Evolutionary conservation across 1,284 basidiomycete species (phyloP), one percentile per base, ranked within the genome.

Genomic region (Rhodotorula sp.): DNA sequence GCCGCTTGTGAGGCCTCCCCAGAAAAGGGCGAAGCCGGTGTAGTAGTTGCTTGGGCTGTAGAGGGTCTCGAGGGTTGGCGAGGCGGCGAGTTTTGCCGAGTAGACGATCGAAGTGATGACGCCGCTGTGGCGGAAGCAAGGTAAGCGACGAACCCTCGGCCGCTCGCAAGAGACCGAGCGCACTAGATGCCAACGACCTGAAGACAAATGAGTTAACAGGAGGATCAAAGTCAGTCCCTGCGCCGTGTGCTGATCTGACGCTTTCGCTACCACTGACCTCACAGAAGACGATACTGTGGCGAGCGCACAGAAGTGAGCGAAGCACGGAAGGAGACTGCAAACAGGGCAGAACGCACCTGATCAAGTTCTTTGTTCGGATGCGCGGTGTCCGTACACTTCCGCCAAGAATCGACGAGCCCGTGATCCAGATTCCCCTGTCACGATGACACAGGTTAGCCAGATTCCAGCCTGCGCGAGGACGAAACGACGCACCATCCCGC

Each of bases 351-450:
- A 80, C 86, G 68, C 68, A 92, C 94, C 91, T 94, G 78, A 98
- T 97, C 80, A 99, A 82, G 81, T 99, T 99, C 86, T 99, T 99
- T 48, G 95, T 98, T 62, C 90, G 87, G 75, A 99, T 99, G 72
- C 96, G 86, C 17, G 96, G 95, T 58, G 94, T 87, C 52, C 94
- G 85, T 20, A 99, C 94, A 80, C 95, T 94, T 78, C 93, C 95
- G 70, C 95, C 95, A 30, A 99, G 85, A 76, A 99, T 95, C 36
- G 92, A 94, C 29, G 94, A 83, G 65, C 95, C 95, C 3, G 95
- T 98, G 71, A 98, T 85, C 83, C 96, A 94, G 81, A 99, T 99
- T 65, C 95, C 95, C 94, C 94, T 98, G 65, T 24, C 7, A 20
- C 10, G 15, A n/a, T 4, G n/a, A 10, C 0, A 30, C 8, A 6